phyloP scores from a whole-genome alignment of 495 filamentous ascomycete genomes.

The Neurospora cerealis region DNA sequence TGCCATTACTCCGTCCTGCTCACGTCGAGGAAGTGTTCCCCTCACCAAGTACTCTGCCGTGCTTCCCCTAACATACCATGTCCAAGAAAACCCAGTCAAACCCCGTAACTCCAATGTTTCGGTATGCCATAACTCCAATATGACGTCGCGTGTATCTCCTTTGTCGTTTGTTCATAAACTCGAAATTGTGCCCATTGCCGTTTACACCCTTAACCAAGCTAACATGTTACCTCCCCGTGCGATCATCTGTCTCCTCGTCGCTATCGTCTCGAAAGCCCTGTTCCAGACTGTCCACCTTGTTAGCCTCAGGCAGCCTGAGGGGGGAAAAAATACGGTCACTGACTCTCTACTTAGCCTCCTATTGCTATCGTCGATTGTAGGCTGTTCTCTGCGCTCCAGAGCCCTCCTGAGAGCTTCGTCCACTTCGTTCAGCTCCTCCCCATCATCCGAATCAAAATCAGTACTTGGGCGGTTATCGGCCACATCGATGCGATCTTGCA shows the following conservation, averaged over 20 bases:
- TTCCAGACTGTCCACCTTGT: conserved; percentile 21
- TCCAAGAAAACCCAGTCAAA: neutral
- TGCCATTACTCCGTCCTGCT: neutral
- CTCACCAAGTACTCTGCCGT: neutral
- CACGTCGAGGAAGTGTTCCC: neutral
- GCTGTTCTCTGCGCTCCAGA: conserved; percentile 39
- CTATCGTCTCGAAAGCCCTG: conserved; percentile 30
- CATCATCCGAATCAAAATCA: conserved; percentile 42
- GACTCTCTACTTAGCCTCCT: conserved; percentile 66
- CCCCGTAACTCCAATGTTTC: neutral
- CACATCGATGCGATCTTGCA: conserved; percentile 22
- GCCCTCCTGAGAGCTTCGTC: conserved; percentile 59
- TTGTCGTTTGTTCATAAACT: neutral
- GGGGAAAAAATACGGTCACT: conserved; percentile 11
- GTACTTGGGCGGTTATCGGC: conserved; percentile 34
- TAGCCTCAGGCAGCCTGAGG: conserved; percentile 2
- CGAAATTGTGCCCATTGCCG: neutral
- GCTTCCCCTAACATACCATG: neutral
- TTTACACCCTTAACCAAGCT: conserved; percentile 1
- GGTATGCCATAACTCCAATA: neutral
- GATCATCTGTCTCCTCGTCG: conserved; percentile 13
- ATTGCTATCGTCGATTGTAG: conserved; percentile 32
- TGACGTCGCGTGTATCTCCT: neutral
- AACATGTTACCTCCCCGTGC: conserved; percentile 1
- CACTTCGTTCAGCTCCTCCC: conserved; percentile 54